These are phyloP conservation scores for Mucor racemosus DNA, from an alignment of 371 early-diverging fungal species.

Conservation along the genomic window DNA sequence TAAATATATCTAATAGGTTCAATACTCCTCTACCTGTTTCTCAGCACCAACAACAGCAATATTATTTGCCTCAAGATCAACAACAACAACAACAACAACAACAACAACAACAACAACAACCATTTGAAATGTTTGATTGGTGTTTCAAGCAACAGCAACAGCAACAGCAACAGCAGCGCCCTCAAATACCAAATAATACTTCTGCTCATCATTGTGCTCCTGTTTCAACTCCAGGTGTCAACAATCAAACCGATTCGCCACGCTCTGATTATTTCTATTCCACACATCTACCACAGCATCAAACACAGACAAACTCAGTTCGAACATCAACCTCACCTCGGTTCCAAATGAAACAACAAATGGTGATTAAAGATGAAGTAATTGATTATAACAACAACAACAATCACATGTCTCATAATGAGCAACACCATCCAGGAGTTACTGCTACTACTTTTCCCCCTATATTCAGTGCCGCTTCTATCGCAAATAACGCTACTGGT, in stretches of 20 bases:
- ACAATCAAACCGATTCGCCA: neutral
- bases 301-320: neutral
- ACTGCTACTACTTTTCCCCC: too few species aligned
- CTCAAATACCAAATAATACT: neutral
- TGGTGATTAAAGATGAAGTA: too few species aligned
- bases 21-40: neutral
- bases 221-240: neutral
- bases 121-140: slow-evolving; percentile 13
- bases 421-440: neutral
- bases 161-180: slow-evolving; percentile 1
- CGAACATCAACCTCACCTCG: neutral
- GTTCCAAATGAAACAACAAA: neutral
- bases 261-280: neutral
- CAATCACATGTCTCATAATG: neutral
- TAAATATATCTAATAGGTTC: neutral
- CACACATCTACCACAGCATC: neutral
- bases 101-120: neutral
- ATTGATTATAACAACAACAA: neutral
- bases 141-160: slow-evolving; percentile 10
- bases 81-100: neutral
- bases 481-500: neutral
- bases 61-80: neutral
- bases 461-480: too few species aligned
- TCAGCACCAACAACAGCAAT: neutral
- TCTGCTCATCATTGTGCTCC: neutral